A percentile compares a stretch with the other conserved stretches of the same genome.
These are phyloP conservation scores for Oryza glumipatula DNA, from an alignment of 176 grass and related monocot species.

Conservation along the genomic window DNA sequence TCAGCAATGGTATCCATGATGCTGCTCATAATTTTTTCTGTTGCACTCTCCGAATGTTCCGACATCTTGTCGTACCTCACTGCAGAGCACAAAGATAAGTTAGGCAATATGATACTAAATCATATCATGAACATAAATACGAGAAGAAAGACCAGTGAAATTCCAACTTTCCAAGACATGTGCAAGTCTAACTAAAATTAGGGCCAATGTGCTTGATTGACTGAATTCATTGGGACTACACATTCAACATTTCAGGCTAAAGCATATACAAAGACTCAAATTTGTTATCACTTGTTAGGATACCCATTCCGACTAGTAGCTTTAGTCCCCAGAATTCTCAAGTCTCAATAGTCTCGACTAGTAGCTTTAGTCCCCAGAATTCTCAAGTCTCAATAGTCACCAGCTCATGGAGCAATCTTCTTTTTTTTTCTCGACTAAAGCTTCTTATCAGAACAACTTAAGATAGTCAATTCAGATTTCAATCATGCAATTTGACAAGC, in stretches of 20 bases:
- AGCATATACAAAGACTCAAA: not conserved
- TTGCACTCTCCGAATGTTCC: constrained; percentile 51
- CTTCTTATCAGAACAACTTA: not conserved
- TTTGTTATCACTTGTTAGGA: not conserved
- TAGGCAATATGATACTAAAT: not conserved
- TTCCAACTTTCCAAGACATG: not conserved
- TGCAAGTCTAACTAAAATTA: not conserved
- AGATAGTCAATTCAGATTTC: not conserved
- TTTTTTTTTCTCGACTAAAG: not conserved
- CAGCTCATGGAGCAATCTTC: not conserved
- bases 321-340: not conserved
- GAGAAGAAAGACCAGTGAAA: not conserved
- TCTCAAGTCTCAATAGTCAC: not conserved
- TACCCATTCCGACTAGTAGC: not conserved
- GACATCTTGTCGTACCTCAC: constrained; percentile 46
- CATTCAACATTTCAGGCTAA: not conserved
- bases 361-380: not conserved
- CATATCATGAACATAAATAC: not conserved
- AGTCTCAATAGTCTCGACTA: not conserved
- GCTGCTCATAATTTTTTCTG: constrained; percentile 69
- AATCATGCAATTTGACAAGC: constrained; percentile 3
- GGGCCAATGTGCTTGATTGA: not conserved
- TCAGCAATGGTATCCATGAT: constrained; percentile 73
- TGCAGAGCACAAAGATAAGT: constrained; percentile 20
- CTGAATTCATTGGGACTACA: not conserved